These are phyloP conservation scores for Russula earlei DNA, from an alignment of 768 basidiomycete genomes.

Conservation along the genomic window DNA sequence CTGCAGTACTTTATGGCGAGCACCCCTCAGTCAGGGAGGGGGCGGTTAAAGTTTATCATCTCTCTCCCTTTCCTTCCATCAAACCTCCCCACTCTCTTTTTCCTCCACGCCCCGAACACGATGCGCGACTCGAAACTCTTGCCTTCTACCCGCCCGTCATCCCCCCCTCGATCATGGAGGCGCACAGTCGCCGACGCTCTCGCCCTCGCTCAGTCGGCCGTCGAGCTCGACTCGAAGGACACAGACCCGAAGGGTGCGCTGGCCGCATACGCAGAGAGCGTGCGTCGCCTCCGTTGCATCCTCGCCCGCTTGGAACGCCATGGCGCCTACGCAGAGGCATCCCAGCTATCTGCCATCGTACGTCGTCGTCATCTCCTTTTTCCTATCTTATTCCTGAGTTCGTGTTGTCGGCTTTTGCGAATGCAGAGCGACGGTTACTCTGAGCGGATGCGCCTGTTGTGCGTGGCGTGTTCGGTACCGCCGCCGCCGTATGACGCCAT, in stretches of 20 bases:
- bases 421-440: background rate
- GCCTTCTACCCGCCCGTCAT: too few relatives aligned
- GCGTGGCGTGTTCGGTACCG: background rate
- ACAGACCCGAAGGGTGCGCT: slow-evolving; percentile 4
- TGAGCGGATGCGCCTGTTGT: slow-evolving; percentile 7
- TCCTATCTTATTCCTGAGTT: background rate
- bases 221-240: slow-evolving; percentile 5
- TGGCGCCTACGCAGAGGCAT: background rate
- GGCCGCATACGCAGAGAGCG: slow-evolving; percentile 4
- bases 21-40: too few relatives aligned
- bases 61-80: background rate
- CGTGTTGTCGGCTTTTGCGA: background rate
- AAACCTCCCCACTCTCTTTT: background rate
- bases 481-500: slow-evolving; percentile 13
- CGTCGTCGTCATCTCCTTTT: background rate
- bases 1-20: too few relatives aligned
- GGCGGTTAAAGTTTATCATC: background rate
- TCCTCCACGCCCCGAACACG: too few relatives aligned
- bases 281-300: slow-evolving; percentile 4
- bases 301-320: slow-evolving; percentile 9
- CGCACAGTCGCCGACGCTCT: slow-evolving; percentile 2
- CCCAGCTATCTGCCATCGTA: slow-evolving; percentile 5
- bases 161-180: slow-evolving; percentile 8
- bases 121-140: background rate
- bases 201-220: slow-evolving; percentile 3